phyloP scores from a whole-genome alignment of 129 eudicot genomes.

The Chrysanthemum makinoi region DNA sequence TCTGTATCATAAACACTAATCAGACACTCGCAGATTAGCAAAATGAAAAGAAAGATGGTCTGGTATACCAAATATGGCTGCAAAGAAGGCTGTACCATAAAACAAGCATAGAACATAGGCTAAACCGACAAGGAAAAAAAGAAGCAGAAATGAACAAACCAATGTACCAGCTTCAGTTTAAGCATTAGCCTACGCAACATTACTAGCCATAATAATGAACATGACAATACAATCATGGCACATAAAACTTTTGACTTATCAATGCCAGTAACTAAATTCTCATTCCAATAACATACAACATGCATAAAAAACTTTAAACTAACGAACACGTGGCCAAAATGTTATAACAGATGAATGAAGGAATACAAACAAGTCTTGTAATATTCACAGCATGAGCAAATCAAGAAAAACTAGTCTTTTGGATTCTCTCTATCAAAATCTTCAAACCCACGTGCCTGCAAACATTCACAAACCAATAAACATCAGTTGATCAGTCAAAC shows the following conservation, averaged over 20 bases:
- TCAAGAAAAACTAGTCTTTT: slow-evolving; percentile 15
- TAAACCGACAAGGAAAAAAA: too few relatives aligned
- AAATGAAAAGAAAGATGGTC: too few relatives aligned
- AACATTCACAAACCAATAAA: slow-evolving; percentile 18
- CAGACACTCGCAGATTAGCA: too few relatives aligned
- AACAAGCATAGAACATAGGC: too few relatives aligned
- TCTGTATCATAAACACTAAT: too few relatives aligned
- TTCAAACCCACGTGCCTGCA: slow-evolving; percentile 68
- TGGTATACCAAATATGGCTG: too few relatives aligned
- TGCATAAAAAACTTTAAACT: slow-evolving; percentile 13
- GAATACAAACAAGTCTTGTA: slow-evolving; percentile 19
- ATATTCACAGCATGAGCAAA: slow-evolving; percentile 6
- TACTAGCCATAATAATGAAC: too few relatives aligned
- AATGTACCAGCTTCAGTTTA: too few relatives aligned
- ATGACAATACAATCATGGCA: background rate
- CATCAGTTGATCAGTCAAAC: background rate
- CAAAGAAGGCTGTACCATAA: too few relatives aligned
- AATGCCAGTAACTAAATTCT: background rate
- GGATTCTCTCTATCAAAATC: slow-evolving; percentile 47
- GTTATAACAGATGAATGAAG: slow-evolving; percentile 7
- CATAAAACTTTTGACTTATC: background rate
- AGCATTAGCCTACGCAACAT: too few relatives aligned
- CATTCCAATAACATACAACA: slow-evolving; percentile 1
- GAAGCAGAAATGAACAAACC: too few relatives aligned
- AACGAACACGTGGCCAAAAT: slow-evolving; percentile 11